Evolutionary conservation across 2,329 filamentous ascomycete genomes (phyloP).

Genomic region (Fusarium neocosmosporiellum): DNA sequence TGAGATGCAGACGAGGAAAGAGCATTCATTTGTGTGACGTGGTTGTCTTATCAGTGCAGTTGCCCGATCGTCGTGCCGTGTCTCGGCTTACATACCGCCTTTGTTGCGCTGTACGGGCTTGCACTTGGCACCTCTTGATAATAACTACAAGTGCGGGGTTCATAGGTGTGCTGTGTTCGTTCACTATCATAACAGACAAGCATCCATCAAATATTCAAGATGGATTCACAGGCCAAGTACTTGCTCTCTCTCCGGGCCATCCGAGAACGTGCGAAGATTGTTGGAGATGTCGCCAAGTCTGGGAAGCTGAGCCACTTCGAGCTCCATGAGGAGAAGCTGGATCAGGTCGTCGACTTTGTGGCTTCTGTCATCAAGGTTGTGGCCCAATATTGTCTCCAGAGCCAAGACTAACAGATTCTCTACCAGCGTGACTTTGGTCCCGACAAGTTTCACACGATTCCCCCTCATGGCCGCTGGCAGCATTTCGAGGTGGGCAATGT

Average conservation of each 20-base stretch:
- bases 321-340: conserved; percentile 52
- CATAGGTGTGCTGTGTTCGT: neutral
- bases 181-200: neutral
- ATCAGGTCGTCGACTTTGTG: conserved; percentile 56
- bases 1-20: neutral
- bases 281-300: conserved; percentile 51
- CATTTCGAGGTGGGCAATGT: conserved; percentile 70
- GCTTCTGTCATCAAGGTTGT: conserved; percentile 55
- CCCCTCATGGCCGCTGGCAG: conserved; percentile 70
- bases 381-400: neutral
- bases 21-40: neutral
- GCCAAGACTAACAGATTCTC: neutral
- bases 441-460: conserved; percentile 58
- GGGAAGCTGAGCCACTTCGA: conserved; percentile 56
- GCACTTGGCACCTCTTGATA: neutral
- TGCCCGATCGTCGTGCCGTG: neutral
- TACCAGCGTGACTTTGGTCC: conserved; percentile 62
- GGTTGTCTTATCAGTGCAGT: neutral
- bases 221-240: conserved; percentile 40
- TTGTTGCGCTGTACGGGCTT: neutral
- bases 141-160: neutral
- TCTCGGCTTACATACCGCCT: neutral
- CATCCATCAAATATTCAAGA: conserved; percentile 3
- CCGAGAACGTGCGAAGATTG: conserved; percentile 48
- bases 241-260: conserved; percentile 51